Base-by-base conservation (phyloP, 2,329 filamentous ascomycete genomes). In the Ascochyta pisi region DNA sequence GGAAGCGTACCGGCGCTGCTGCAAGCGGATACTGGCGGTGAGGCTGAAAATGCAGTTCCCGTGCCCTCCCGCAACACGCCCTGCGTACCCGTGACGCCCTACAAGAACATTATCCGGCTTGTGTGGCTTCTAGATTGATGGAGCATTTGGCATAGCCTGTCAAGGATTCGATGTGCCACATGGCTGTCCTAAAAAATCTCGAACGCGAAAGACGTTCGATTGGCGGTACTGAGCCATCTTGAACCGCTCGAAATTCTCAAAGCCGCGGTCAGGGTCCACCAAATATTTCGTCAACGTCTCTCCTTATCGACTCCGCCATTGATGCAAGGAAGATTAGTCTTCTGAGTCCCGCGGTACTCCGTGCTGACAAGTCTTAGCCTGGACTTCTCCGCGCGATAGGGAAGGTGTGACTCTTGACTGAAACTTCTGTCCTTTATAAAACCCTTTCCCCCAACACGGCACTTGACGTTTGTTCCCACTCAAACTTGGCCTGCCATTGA, bases 21-120 rank as follows among this genome's bases (percentile, higher is more conserved):
- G 35, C 42, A 48, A 16, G 54, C 65, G 67, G 67, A 69, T 70
- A 70, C 57, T 54, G 59, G 61, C 66, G 66, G 66, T 47, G 34
- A 10, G 23, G 19, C 48, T 49, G 63, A 64, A 65, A 65, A 68
- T 48, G 16, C 16, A 39, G 16, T 16, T 19, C 37, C 45, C 51
- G 52, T 58, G 41, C 38, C 19, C 45, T 19, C 43, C 54, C 51
- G 55, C 6, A 35, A 10, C 26, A 42, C 40, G 24, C 40, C 40
- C 40, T 44, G 10, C 19, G 12, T 29, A 40, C 29, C 29, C 12
- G 29, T 31, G 29, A 31, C 37, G 24, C 45, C 44, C 49, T 49
- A 45, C 49, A 53, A 41, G 35, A 53, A 44, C 26, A 43, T 46
- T n/a, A 15, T 33, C 41, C 44, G 27, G 45, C 19, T 24, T 57